Conservation (phyloP, 1,284 basidiomycete genomes). For the Trichosporon sp. region DNA sequence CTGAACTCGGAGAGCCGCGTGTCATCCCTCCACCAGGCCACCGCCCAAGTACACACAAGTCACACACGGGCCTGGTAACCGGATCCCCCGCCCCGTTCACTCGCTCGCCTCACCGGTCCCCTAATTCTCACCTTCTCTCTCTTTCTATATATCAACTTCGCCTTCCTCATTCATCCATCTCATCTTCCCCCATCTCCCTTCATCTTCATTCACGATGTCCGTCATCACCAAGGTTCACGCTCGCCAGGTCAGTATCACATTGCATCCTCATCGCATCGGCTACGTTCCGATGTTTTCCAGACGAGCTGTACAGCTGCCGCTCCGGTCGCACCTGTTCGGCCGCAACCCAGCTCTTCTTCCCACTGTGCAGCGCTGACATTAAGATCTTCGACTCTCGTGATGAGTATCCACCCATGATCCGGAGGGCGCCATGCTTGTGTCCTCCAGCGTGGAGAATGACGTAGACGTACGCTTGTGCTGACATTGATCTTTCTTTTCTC, state of each 20-base stretch:
- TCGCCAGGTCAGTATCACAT: conserved; percentile 67
- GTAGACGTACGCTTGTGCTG: conserved; percentile 31
- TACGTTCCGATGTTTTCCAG: not conserved
- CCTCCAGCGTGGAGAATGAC: not conserved
- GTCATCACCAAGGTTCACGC: conserved; percentile 77
- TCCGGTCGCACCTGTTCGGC: too few species aligned
- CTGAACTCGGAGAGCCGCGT: conserved; percentile 16
- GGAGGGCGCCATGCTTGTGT: not conserved
- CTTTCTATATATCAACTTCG: conserved; percentile 10
- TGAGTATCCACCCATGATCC: conserved; percentile 39
- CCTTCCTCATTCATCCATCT: conserved; percentile 18
- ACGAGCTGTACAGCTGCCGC: too few species aligned
- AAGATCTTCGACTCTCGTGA: conserved; percentile 97
- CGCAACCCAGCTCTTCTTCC: too few species aligned
- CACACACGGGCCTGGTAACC: conserved; percentile 14
- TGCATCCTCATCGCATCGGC: not conserved
- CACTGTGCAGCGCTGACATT: conserved; percentile 22
- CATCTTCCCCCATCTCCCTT: not conserved
- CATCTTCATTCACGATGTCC: conserved; percentile 65
- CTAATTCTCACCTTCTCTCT: conserved; percentile 17
- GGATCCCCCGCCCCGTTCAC: conserved; percentile 14
- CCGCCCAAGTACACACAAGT: conserved; percentile 14
- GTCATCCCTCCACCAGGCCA: conserved; percentile 7
- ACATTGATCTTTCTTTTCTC: conserved; percentile 28
- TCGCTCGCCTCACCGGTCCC: conserved; percentile 13